Base-by-base conservation (phyloP, 2,329 filamentous ascomycete species). In the Xylariaceae sp. region DNA sequence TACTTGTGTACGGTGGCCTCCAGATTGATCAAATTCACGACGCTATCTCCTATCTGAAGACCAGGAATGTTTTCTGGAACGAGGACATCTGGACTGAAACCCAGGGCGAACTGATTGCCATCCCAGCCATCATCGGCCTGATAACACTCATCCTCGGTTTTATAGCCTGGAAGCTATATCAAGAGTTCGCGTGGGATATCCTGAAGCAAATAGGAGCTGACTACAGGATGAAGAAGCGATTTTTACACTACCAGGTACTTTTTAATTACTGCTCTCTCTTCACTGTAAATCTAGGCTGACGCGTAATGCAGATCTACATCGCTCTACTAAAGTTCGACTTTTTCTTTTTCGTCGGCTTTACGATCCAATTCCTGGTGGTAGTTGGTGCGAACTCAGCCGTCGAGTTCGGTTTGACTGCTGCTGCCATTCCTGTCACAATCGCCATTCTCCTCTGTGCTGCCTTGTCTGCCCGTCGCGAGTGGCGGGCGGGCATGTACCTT, bases 321-420 rank as follows among this genome's bases (percentile, higher is more conserved):
- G 92, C 95, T 33, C 84, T 99, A 9, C 84, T 99, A 64, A 99
- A 99, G 76, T 99, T 99, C 74, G 95, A 99, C 78, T 98, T 99
- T 77, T 99, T 99, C 86, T 98, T 99, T 82, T 99, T 99, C 82
- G 86, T 99, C 47, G 95, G 94, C 52, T 99, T 99, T 75, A 98
- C 95, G 6, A 91, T 99, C 43, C 95, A 99, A 72, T 99, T 99
- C 75, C 84, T 98, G 51, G 94, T 99, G 67, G 90, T 98, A 57
- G 92, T 99, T 58, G 88, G 85, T 40, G 83, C 80, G 58, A 79
- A 84, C 63, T 82, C 83, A 44, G 84, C 88, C 61, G 79, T 86
- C 67, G 95, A 99, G 74, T 91, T 95, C 67, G 89, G 84, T 52
- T 81, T 98, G 49, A 99, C 96, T 6, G 87, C 95, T 44, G 90